Evolutionary conservation across 345 rosid genomes (phyloP).

Genomic region (Salix viminalis): DNA sequence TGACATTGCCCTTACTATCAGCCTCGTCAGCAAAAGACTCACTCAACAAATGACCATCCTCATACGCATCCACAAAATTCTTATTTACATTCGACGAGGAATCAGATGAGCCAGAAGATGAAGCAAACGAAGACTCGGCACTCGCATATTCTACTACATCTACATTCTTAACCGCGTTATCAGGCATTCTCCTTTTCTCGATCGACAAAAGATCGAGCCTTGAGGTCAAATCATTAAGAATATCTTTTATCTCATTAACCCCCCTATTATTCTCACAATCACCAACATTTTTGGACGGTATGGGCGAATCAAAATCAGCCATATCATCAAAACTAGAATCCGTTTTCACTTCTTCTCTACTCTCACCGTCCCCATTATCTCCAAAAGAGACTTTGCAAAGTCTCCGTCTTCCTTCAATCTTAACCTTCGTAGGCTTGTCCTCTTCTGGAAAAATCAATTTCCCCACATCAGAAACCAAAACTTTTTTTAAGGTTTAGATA

Average conservation of each 20-base stretch:
- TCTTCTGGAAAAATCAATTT: conserved; percentile 26
- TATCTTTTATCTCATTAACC: conserved; percentile 64
- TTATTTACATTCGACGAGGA: conserved; percentile 16
- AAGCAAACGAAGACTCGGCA: conserved; percentile 47
- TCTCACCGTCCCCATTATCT: conserved; percentile 25
- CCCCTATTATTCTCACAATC: conserved; percentile 13
- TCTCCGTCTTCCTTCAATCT: conserved; percentile 52
- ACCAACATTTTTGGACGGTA: conserved; percentile 29
- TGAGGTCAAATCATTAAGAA: conserved; percentile 65
- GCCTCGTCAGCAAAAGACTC: conserved; percentile 13
- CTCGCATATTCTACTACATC: conserved; percentile 37
- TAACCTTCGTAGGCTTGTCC: conserved; percentile 37
- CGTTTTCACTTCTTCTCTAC: conserved; percentile 9
- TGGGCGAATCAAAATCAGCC: conserved; percentile 67
- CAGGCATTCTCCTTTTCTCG: conserved; percentile 46
- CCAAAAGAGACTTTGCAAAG: conserved; percentile 51
- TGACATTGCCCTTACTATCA: conserved; percentile 13
- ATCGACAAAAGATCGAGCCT: conserved; percentile 75
- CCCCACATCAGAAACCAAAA: background rate
- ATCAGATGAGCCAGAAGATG: conserved; percentile 23
- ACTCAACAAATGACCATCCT: conserved; percentile 9
- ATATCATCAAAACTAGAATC: conserved; percentile 42
- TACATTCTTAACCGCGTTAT: conserved; percentile 15
- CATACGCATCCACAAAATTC: conserved; percentile 16
- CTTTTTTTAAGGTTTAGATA: too few relatives aligned